Base-by-base conservation (phyloP, 495 filamentous ascomycete species). In the Durotheca rogersii region DNA sequence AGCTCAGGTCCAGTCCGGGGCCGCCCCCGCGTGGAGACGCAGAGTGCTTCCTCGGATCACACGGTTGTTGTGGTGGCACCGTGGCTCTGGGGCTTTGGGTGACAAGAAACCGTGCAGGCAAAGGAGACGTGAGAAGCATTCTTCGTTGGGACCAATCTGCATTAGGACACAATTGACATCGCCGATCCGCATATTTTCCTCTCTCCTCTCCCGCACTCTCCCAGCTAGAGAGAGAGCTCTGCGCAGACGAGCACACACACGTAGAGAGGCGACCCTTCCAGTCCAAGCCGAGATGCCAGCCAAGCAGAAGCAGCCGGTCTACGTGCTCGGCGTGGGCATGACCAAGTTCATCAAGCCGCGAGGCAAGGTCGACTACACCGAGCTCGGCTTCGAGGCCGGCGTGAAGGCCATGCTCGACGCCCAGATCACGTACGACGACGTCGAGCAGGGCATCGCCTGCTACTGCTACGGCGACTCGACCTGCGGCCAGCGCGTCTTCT, bases 311-410 rank as follows among this genome's bases (percentile, higher is more conserved):
- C 58, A 70, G 47, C 72, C 73, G 4, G 66, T 67, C 58, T 97
- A 96, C 75, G 88, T 97, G 66, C 82, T 97, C 25, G 92, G 92
- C 72, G 92, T 97, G 57, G 92, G 92, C 69, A 91, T 97, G 85
- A 98, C 93, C 72, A 94, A 94, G 70, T 98, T 98, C 80, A 89
- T 96, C 79, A 98, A 97, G 76, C 93, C 93, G 2, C 81, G 92
- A 16, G 90, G 90, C 63, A 91, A 93, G 70, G 87, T 90, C 47
- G 86, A 90, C 68, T 90, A 91, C 68, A 85, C 85, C 0, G 86
- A 95, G 66, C 81, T 96, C 5, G 93, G 93, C 43, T 96, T 90
- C 67, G 91, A 96, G 73, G 92, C 93, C 3, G 91, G 90, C 50
- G 79, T 95, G 65, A 97, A 98, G 68, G 93, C 93, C 38, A 83